Evolutionary conservation across 1,284 basidiomycete genomes (phyloP).

Genomic region (Cronartium quercuum): DNA sequence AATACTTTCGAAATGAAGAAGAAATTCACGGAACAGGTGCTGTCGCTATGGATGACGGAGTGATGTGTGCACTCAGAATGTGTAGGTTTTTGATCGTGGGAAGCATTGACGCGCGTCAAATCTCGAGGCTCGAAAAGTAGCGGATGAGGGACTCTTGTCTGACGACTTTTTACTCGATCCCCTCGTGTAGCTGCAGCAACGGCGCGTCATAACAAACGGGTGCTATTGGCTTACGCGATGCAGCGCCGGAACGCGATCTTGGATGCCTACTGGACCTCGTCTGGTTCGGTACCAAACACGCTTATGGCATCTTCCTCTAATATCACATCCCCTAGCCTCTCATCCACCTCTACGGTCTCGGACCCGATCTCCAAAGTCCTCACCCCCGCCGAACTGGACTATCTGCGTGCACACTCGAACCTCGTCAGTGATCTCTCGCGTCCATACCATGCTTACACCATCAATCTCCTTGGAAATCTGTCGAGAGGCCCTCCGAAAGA

Average conservation of each 20-base stretch:
- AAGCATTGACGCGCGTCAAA: background rate
- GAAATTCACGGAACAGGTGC: conserved; percentile 2
- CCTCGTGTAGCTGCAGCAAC: conserved; percentile 18
- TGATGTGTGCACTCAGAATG: conserved; percentile 30
- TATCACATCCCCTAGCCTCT: background rate
- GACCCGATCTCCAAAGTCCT: conserved; percentile 30
- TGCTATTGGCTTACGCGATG: conserved; percentile 31
- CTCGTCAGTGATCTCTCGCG: conserved; percentile 33
- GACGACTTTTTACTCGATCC: background rate
- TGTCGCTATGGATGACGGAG: conserved; percentile 14
- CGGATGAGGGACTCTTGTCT: background rate
- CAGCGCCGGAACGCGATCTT: conserved; percentile 33
- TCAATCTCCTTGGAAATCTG: conserved; percentile 23
- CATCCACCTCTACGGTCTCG: background rate
- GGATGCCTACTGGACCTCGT: conserved; percentile 23
- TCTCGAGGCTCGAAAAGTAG: background rate
- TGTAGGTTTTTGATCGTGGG: background rate
- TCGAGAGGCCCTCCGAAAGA: conserved; percentile 16
- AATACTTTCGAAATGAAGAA: conserved; percentile 20
- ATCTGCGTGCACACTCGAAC: conserved; percentile 24
- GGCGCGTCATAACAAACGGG: conserved; percentile 29
- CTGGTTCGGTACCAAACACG: conserved; percentile 25
- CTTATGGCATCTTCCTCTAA: conserved; percentile 25
- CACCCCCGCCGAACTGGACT: conserved; percentile 26
- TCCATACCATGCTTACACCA: conserved; percentile 29